These are phyloP conservation scores for Irpex sp. DNA, from an alignment of 1,284 basidiomycete genomes.

Conservation along the genomic window DNA sequence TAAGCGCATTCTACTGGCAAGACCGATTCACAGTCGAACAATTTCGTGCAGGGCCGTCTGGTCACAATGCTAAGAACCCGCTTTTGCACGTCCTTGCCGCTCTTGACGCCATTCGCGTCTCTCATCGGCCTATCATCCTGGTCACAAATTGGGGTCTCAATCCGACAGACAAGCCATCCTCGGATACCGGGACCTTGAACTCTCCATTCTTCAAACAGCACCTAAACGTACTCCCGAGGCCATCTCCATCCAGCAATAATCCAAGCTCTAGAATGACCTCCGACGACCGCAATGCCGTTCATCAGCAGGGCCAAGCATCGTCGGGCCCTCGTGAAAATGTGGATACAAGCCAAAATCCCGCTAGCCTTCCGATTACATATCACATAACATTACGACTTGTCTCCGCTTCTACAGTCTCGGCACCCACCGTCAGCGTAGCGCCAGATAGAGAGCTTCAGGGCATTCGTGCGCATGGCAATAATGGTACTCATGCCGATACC, in stretches of 20 bases:
- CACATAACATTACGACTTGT: conserved; percentile 39
- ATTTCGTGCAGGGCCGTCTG: conserved; percentile 26
- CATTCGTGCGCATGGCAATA: background rate
- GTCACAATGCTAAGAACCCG: conserved; percentile 24
- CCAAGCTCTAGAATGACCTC: background rate
- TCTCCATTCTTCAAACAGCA: conserved; percentile 47
- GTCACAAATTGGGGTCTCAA: conserved; percentile 66
- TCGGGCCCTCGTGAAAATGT: conserved; percentile 7
- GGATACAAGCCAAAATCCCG: background rate
- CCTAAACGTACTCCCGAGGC: conserved; percentile 44
- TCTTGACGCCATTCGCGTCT: conserved; percentile 46
- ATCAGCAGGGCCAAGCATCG: conserved; percentile 8
- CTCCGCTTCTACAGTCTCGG: background rate
- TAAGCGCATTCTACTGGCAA: conserved; percentile 74
- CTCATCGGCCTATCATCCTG: conserved; percentile 50
- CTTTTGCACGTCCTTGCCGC: conserved; percentile 45
- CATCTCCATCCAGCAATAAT: conserved; percentile 1
- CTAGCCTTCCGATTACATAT: conserved; percentile 33
- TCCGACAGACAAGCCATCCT: conserved; percentile 22
- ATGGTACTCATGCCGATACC: background rate
- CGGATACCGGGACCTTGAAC: conserved; percentile 13
- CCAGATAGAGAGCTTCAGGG: background rate
- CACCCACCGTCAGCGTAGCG: background rate
- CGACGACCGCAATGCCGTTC: background rate
- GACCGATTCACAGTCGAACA: conserved; percentile 68